Conservation (phyloP, 148 eudicot species). For the Spergularia marina region DNA sequence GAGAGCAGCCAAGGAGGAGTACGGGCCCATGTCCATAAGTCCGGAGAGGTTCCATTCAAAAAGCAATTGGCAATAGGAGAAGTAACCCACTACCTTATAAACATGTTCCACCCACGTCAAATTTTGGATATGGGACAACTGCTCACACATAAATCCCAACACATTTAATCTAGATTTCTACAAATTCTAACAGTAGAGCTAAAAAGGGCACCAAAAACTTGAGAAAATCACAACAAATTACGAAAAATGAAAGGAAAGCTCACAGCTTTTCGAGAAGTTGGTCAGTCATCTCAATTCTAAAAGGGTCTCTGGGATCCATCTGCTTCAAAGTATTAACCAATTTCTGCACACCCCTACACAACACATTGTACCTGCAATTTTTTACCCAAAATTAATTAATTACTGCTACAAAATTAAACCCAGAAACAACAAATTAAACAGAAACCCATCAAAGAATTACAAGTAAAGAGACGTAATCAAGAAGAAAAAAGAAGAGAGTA, state of each 20-base stretch:
- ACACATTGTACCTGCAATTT: slow-evolving; percentile 48
- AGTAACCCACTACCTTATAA: too few relatives aligned
- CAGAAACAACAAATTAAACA: not conserved
- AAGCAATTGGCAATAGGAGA: too few relatives aligned
- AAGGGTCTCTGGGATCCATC: slow-evolving; percentile 84
- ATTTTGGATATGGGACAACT: too few relatives aligned
- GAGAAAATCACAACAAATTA: not conserved
- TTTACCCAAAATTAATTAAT: not conserved
- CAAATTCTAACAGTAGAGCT: not conserved
- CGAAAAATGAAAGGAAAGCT: slow-evolving; percentile 23
- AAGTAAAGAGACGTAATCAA: not conserved
- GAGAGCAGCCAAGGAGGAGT: too few relatives aligned
- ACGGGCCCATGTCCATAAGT: too few relatives aligned
- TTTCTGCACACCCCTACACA: slow-evolving; percentile 83
- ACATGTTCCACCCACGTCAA: too few relatives aligned
- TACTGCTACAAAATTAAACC: not conserved
- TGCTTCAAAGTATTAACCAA: slow-evolving; percentile 79
- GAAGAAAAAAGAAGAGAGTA: not conserved
- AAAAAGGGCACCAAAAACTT: not conserved
- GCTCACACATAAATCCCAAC: too few relatives aligned
- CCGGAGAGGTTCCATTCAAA: too few relatives aligned
- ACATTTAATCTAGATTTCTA: too few relatives aligned
- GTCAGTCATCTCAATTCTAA: slow-evolving; percentile 75
- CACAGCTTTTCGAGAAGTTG: slow-evolving; percentile 84
- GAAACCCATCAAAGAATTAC: slow-evolving; percentile 2